These are phyloP conservation scores for Cryptococcus deneoformans DNA, from an alignment of 1,284 basidiomycete genomes.

Conservation along the genomic window DNA sequence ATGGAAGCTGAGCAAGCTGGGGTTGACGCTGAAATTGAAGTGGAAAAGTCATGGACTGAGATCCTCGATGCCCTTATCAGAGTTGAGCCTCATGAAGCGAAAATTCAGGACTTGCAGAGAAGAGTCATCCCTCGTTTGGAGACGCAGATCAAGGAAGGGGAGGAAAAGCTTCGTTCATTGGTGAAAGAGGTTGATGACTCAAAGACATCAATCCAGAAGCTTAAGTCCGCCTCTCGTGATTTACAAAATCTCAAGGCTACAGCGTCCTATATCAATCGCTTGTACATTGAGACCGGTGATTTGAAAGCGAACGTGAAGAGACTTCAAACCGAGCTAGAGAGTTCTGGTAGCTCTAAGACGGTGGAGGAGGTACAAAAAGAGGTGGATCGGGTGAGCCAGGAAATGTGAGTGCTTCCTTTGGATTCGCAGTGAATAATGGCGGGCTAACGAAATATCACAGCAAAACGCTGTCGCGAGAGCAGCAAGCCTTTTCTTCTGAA, in stretches of 20 bases:
- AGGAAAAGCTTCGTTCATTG: constrained; percentile 54
- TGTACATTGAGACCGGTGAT: constrained; percentile 63
- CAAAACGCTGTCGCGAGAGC: constrained; percentile 68
- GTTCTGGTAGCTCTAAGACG: constrained; percentile 73
- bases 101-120: constrained; percentile 54
- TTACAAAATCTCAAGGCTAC: constrained; percentile 64
- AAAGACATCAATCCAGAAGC: constrained; percentile 34
- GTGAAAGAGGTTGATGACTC: constrained; percentile 15
- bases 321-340: constrained; percentile 66
- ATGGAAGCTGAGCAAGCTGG: constrained; percentile 36
- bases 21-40: constrained; percentile 12
- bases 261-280: constrained; percentile 61
- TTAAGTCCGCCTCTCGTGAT: constrained; percentile 55
- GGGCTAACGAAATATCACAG: background rate
- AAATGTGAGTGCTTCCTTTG: constrained; percentile 59
- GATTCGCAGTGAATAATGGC: background rate
- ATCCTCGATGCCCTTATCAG: constrained; percentile 61
- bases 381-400: constrained; percentile 59
- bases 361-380: constrained; percentile 79
- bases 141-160: constrained; percentile 60
- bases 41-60: constrained; percentile 59
- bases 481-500: constrained; percentile 59
- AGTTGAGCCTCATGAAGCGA: constrained; percentile 54
- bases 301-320: constrained; percentile 63
- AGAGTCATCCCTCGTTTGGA: constrained; percentile 67